Percentiles rank a stretch among this genome's conserved stretches.
phyloP scores from a whole-genome alignment of 75 land plant genomes.

The Adiantum capillusveneris region DNA sequence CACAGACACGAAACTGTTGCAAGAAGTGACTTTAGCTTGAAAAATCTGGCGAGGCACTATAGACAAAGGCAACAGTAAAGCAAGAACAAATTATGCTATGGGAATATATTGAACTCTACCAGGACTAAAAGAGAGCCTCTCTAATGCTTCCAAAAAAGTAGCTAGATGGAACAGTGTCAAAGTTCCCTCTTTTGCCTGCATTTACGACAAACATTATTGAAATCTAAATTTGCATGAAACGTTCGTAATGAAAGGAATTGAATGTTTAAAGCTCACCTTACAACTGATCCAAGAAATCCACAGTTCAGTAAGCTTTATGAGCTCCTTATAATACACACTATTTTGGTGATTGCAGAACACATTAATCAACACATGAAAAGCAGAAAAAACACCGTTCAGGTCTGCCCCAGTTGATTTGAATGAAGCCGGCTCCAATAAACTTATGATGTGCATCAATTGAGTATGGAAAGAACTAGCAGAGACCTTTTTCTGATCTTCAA shows the following conservation, averaged over 20 bases:
- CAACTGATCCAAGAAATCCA: constrained; percentile 71
- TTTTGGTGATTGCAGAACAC: constrained; percentile 39
- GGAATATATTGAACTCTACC: too few species aligned
- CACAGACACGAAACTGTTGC: not conserved
- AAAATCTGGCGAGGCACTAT: not conserved
- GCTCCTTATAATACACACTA: constrained; percentile 17
- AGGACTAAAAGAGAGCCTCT: constrained; percentile 22
- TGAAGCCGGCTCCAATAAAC: constrained; percentile 20
- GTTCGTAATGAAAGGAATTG: not conserved
- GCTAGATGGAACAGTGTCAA: constrained; percentile 40
- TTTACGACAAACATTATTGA: too few species aligned
- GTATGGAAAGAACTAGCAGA: constrained; percentile 30
- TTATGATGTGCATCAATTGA: constrained; percentile 28
- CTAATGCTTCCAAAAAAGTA: constrained; percentile 66
- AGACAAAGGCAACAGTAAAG: constrained; percentile 1
- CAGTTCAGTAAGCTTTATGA: constrained; percentile 38
- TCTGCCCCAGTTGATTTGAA: constrained; percentile 10
- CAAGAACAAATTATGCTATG: too few species aligned
- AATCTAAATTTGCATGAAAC: too few species aligned
- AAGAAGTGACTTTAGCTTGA: not conserved
- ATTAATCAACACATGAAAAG: constrained; percentile 56
- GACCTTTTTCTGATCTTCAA: constrained; percentile 23
- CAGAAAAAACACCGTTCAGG: constrained; percentile 43
- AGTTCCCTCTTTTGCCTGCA: constrained; percentile 41
- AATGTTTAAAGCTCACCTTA: constrained; percentile 42